A percentile compares a stretch with the other conserved stretches of the same genome.
phyloP scores from a whole-genome alignment of 805 yeast species.

The Candida germanica region DNA sequence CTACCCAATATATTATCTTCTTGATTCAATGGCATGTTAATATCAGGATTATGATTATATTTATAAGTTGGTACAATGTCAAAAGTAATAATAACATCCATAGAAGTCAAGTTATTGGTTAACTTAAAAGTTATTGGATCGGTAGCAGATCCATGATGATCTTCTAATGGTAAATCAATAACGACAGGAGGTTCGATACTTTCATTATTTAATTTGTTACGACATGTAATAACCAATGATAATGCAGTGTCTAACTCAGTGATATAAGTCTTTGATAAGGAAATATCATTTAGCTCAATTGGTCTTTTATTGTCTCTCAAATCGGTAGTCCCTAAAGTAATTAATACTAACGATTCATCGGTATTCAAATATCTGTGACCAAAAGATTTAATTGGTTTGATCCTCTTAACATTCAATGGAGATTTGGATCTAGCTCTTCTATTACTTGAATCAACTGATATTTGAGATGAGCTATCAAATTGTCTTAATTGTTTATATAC shows the following conservation, averaged over 20 bases:
- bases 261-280: conserved; percentile 64
- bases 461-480: conserved; percentile 10
- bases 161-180: conserved; percentile 80
- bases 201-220: conserved; percentile 23
- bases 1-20: conserved; percentile 57
- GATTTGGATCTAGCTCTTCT: conserved; percentile 18
- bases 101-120: conserved; percentile 39
- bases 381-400: conserved; percentile 70
- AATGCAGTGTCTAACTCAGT: conserved; percentile 88
- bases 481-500: conserved; percentile 39
- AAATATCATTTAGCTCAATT: conserved; percentile 68
- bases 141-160: conserved; percentile 61
- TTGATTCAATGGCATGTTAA: conserved; percentile 14
- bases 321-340: conserved; percentile 87
- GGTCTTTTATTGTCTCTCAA: conserved; percentile 56
- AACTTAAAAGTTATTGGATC: conserved; percentile 76
- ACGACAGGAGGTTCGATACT: conserved; percentile 55
- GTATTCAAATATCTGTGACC: conserved; percentile 73
- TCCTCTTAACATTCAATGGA: conserved; percentile 18
- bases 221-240: conserved; percentile 59
- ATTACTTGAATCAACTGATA: conserved; percentile 1
- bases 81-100: conserved; percentile 62
- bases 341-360: conserved; percentile 67
- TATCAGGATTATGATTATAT: conserved; percentile 18
- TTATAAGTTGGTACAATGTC: conserved; percentile 90